Base-by-base conservation (phyloP, 306 rosid species). In the Trifolium subterraneum region DNA sequence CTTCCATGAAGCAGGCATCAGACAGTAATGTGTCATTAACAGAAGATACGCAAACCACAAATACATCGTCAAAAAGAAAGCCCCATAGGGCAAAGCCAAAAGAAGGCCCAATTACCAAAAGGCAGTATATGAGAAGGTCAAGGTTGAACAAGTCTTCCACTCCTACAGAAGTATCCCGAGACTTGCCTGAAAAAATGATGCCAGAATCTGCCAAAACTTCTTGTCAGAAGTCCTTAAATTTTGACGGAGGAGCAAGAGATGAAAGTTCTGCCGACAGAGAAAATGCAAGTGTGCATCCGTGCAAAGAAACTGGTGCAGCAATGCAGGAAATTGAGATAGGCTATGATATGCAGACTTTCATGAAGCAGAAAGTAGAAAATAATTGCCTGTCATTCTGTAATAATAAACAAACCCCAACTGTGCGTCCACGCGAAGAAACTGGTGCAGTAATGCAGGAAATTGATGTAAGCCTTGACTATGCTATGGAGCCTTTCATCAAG, bases 181-280 rank as follows among this genome's bases (percentile, higher is more conserved):
- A 78, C 45, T 31, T 55, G 50, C 45, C 70, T n/a, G 66, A 65
- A 62, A 70, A 65, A 74, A 72, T 44, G 54, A 74, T 56, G 19
- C 67, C 15, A 16, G 66, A 78, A 61, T 64, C 82, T 55, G 72
- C 78, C 20, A 86, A 72, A 77, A 86, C 68, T 68, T 79, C 91
- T 16, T 81, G 89, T 65, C 75, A 64, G 56, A 80, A 68, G 79
- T 71, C 77, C 59, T 12, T 44, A 67, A 56, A 56, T 42, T 76
- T 44, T 68, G 70, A 76, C 25, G 52, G 13, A 47, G 81, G 51
- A 70, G 61, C 38, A 42, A 80, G 38, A 80, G 76, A 71, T 52
- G 79, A 79, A 63, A 65, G 64, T 76, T 68, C 72, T 41, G 59
- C 74, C 6, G 61, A 27, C 18, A 29, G 29, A 68, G 62, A 82